phyloP scores from a whole-genome alignment of 1,284 basidiomycete genomes.

The Leccinum huronense region DNA sequence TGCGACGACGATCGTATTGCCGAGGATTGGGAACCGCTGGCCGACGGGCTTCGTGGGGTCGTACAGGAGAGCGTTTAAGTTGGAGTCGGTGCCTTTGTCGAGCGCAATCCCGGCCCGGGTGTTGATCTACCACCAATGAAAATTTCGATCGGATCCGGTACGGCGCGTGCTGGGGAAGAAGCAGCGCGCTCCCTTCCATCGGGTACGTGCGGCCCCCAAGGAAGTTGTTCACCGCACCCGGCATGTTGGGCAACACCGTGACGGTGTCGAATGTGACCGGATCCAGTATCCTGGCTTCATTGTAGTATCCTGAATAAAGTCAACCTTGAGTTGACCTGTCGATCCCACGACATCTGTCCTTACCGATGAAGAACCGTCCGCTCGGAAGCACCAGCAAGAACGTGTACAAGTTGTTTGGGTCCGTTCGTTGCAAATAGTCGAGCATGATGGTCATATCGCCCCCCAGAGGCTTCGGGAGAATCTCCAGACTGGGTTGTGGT shows the following conservation, averaged over 20 bases:
- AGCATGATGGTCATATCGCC: constrained; percentile 42
- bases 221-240: constrained; percentile 71
- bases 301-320: constrained; percentile 58
- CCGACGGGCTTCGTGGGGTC: constrained; percentile 49
- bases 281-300: constrained; percentile 72
- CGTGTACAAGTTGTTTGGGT: constrained; percentile 59
- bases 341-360: constrained; percentile 15
- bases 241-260: constrained; percentile 62
- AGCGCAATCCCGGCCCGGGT: constrained; percentile 51
- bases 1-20: constrained; percentile 65
- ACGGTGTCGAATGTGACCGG: constrained; percentile 54
- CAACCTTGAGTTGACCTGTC: constrained; percentile 1
- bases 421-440: constrained; percentile 52
- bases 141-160: constrained; percentile 66
- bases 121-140: constrained; percentile 78
- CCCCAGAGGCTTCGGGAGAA: constrained; percentile 47
- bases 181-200: constrained; percentile 31
- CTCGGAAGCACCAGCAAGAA: constrained; percentile 46
- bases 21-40: constrained; percentile 65
- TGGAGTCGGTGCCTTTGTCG: constrained; percentile 67
- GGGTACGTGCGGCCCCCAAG: constrained; percentile 75
- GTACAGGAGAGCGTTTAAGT: constrained; percentile 34
- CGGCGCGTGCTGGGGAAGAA: constrained; percentile 62
- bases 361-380: constrained; percentile 56
- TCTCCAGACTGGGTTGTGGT: constrained; percentile 64